Base-by-base conservation (phyloP, 306 rosid species). In the Prunus kanzakura region DNA sequence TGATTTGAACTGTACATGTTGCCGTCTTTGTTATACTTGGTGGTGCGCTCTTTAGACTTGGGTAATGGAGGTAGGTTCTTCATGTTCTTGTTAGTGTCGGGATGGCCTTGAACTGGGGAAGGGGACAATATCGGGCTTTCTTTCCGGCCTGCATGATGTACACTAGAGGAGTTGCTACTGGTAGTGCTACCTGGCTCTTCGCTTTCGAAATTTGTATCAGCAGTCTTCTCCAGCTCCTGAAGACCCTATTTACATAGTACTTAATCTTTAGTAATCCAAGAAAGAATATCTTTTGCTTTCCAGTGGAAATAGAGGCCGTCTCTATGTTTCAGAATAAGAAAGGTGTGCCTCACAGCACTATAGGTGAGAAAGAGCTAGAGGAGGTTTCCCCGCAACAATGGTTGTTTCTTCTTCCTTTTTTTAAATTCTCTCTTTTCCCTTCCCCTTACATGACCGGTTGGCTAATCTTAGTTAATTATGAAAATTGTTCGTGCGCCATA, bases 61-160 rank as follows among this genome's bases (percentile, higher is more conserved):
- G 90, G 91, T 55, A 87, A 76, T 67, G 90, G 86, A 79, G 89
- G 89, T 78, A 87, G 78, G 64, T 82, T 81, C 79, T 72, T 84
- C 30, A 46, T 69, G 56, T 46, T 74, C 78, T 64, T 73, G 25
- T 38, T 68, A 2, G 61, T 80, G 63, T 85, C 71, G 27, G 75
- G 79, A 80, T 61, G 80, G 56, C 47, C 64, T 64, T 20, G 22
- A 23, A 73, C 43, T 46, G 87, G 89, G 52, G 89, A 82, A 76
- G 50, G 23, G 67, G 84, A 77, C 60, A 86, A 78, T 20, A 78
- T 72, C 1, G 92, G 84, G 63, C 82, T 81, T 75, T 87, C 91
- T 60, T 78, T 82, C 67, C 67, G 73, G 72, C 86, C 76, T 19
- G 75, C 81, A 13, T 64, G 82, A 77, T 87, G 84, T 57, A 64